Conservation (phyloP, 2,329 filamentous ascomycete genomes). For the Camptophora hylomeconis region DNA sequence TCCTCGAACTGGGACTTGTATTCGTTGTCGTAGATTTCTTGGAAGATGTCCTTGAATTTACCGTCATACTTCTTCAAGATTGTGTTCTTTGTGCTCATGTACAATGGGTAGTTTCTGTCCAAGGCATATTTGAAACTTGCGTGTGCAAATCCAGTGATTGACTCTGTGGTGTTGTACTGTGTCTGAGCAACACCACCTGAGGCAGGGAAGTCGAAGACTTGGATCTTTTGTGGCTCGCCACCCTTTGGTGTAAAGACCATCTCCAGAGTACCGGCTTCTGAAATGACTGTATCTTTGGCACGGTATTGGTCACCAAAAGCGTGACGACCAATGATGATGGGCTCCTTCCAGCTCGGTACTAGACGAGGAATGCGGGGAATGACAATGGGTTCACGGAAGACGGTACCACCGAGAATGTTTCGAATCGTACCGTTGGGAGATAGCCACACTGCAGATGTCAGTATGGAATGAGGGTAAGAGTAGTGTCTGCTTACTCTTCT, state of each 20-base stretch:
- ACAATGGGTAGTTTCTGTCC: conserved; percentile 76
- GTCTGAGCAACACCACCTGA: conserved; percentile 83
- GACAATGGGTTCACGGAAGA: conserved; percentile 98
- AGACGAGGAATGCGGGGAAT: conserved; percentile 86
- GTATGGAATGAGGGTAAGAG: conserved; percentile 8
- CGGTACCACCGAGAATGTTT: conserved; percentile 72
- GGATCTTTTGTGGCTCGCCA: conserved; percentile 68
- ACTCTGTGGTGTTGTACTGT: conserved; percentile 97
- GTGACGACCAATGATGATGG: conserved; percentile 97
- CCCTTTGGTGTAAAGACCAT: conserved; percentile 84
- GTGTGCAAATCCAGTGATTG: conserved; percentile 88
- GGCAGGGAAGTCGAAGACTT: conserved; percentile 81
- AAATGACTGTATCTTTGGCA: conserved; percentile 78
- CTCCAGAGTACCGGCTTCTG: conserved; percentile 73
- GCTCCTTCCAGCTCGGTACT: conserved; percentile 95
- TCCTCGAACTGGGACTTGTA: conserved; percentile 85
- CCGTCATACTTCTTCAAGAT: conserved; percentile 99
- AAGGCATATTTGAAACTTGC: conserved; percentile 93
- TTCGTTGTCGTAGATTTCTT: conserved; percentile 79
- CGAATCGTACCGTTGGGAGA: conserved; percentile 84
- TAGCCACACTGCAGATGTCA: conserved; percentile 63
- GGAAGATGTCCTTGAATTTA: conserved; percentile 98
- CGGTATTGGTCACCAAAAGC: conserved; percentile 98
- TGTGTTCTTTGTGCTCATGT: conserved; percentile 99
- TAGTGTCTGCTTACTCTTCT: conserved; percentile 62